These are phyloP conservation scores for Boletus fagicola DNA, from an alignment of 768 basidiomycete species.

Conservation along the genomic window DNA sequence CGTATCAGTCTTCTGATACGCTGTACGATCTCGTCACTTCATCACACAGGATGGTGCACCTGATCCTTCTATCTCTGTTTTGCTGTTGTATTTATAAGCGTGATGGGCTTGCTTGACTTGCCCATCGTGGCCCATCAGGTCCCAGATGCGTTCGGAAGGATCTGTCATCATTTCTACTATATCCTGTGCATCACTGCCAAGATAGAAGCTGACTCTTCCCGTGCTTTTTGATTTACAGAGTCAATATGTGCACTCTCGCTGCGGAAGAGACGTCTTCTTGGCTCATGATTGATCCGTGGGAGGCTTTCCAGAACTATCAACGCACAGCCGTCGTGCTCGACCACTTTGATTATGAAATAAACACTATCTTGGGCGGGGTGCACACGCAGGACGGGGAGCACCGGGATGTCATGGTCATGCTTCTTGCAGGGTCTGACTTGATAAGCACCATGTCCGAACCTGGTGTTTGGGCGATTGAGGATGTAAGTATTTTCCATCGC, in stretches of 20 bases:
- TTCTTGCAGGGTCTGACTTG: conserved; percentile 96
- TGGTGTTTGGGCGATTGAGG: conserved; percentile 93
- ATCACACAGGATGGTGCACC: conserved; percentile 8
- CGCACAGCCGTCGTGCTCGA: conserved; percentile 96
- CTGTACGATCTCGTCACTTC: conserved; percentile 5
- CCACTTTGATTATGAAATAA: conserved; percentile 95
- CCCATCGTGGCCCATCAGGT: conserved; percentile 8
- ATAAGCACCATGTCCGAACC: conserved; percentile 98
- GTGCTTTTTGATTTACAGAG: conserved; percentile 45
- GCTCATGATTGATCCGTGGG: conserved; percentile 99
- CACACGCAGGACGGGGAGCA: conserved; percentile 70
- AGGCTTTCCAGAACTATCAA: conserved; percentile 92
- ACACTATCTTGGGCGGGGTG: conserved; percentile 79
- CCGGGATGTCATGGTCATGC: conserved; percentile 79
- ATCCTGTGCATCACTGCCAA: not conserved
- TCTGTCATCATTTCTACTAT: conserved; percentile 3
- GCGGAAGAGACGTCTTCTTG: conserved; percentile 88
- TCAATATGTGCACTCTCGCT: conserved; percentile 85
- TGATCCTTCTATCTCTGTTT: conserved; percentile 16
- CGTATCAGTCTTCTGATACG: conserved; percentile 10
- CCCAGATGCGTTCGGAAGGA: conserved; percentile 4
- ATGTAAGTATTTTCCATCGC: conserved; percentile 56
- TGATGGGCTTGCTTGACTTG: conserved; percentile 8
- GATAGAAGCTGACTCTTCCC: conserved; percentile 21
- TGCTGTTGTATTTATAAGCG: conserved; percentile 11